These are phyloP conservation scores for Cercospora sesami DNA, from an alignment of 2,329 filamentous ascomycete species.

Conservation along the genomic window DNA sequence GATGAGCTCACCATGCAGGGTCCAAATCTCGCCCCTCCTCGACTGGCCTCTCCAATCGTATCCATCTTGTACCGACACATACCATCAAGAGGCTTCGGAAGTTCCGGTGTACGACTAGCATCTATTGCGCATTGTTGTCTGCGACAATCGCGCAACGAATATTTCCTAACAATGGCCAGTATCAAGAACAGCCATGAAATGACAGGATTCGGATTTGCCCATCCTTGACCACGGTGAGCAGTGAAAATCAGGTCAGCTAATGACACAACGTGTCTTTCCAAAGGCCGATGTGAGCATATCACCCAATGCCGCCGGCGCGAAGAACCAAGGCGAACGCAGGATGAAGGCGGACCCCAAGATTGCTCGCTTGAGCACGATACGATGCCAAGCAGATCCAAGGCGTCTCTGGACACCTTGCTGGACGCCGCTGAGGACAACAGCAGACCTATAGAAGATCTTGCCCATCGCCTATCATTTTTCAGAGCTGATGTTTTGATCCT, in stretches of 20 bases:
- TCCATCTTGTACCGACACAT: neutral
- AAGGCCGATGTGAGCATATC: neutral
- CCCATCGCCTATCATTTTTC: conserved; percentile 6
- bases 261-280: neutral
- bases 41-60: neutral
- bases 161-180: neutral
- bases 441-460: neutral
- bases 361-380: neutral
- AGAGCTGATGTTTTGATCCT: neutral
- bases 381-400: neutral
- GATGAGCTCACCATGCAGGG: conserved; percentile 8
- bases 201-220: neutral
- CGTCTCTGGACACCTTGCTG: neutral
- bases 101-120: neutral
- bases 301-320: neutral
- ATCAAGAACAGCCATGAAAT: neutral
- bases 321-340: neutral
- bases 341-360: neutral
- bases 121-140: neutral
- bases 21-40: neutral
- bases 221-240: neutral
- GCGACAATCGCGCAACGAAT: neutral
- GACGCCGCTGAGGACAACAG: neutral
- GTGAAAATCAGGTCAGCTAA: neutral
- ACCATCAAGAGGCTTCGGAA: neutral